Evolutionary conservation across 148 eudicot genomes (phyloP).

Genomic region (Silene latifolia): DNA sequence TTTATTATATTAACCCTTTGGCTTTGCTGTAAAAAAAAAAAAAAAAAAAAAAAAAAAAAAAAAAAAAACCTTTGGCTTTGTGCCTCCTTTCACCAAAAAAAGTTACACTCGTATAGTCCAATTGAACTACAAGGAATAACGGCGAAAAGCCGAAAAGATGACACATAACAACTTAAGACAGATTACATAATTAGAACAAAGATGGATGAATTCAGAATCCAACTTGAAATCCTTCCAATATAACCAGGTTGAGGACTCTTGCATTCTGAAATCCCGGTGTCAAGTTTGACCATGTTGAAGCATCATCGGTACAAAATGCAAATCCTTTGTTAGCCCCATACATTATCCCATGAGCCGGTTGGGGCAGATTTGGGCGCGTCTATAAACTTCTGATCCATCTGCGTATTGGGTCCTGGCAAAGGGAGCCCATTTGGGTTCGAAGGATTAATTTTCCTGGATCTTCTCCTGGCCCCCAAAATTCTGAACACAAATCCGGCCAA

Average conservation of each 20-base stretch:
- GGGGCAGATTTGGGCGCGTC: constrained; percentile 66
- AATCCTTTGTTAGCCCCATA: constrained; percentile 49
- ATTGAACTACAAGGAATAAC: constrained; percentile 11
- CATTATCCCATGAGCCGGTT: constrained; percentile 70
- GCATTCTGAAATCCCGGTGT: constrained; percentile 15
- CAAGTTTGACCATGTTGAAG: background rate
- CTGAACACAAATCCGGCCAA: constrained; percentile 90
- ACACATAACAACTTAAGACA: constrained; percentile 1
- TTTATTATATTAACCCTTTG: too few relatives aligned
- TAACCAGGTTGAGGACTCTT: background rate
- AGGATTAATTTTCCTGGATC: constrained; percentile 47
- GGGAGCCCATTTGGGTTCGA: constrained; percentile 52
- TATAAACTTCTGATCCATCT: constrained; percentile 37
- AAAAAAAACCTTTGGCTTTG: too few relatives aligned
- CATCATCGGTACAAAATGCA: constrained; percentile 14
- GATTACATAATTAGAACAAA: constrained; percentile 10
- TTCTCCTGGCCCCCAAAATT: constrained; percentile 63
- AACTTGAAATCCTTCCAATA: background rate
- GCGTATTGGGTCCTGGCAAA: constrained; percentile 45
- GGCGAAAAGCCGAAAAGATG: background rate
- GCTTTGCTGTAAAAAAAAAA: too few relatives aligned
- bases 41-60: too few relatives aligned
- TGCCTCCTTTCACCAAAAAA: background rate
- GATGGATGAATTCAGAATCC: constrained; percentile 1
- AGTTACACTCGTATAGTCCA: background rate